Conservation (phyloP, 192 early-diverging fungal species). For the Backusella westeae region DNA sequence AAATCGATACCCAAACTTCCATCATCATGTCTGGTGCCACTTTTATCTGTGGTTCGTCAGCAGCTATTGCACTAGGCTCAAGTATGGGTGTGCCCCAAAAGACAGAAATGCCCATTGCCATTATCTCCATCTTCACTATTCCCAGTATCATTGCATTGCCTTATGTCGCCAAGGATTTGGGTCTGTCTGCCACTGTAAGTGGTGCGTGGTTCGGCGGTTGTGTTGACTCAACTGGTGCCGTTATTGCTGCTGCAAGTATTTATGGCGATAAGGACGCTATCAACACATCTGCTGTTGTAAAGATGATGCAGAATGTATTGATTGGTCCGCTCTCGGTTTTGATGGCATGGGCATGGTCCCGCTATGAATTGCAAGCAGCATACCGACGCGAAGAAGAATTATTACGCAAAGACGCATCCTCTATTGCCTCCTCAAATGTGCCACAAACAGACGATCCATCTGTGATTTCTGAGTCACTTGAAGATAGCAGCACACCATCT, state of each 20-base stretch:
- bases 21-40: conserved; percentile 56
- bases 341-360: conserved; percentile 46
- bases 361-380: conserved; percentile 32
- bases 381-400: conserved; percentile 17
- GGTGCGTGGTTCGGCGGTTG: conserved; percentile 58
- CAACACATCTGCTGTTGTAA: conserved; percentile 50
- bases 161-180: conserved; percentile 45
- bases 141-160: conserved; percentile 53
- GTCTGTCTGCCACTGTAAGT: conserved; percentile 36
- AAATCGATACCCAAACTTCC: conserved; percentile 47
- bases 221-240: conserved; percentile 54
- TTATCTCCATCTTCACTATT: conserved; percentile 55
- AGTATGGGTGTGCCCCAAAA: conserved; percentile 45
- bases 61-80: conserved; percentile 46
- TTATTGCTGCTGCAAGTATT: conserved; percentile 51
- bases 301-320: conserved; percentile 54
- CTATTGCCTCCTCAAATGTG: not conserved
- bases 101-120: conserved; percentile 54
- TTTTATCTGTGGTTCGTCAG: conserved; percentile 54
- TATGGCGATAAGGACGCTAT: conserved; percentile 44
- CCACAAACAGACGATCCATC: not conserved
- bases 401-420: not conserved
- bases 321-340: conserved; percentile 53
- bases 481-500: not conserved
- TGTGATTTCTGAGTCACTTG: not conserved